Base-by-base conservation (phyloP, 371 early-diverging fungal genomes). In the Umbelopsis sp. region DNA sequence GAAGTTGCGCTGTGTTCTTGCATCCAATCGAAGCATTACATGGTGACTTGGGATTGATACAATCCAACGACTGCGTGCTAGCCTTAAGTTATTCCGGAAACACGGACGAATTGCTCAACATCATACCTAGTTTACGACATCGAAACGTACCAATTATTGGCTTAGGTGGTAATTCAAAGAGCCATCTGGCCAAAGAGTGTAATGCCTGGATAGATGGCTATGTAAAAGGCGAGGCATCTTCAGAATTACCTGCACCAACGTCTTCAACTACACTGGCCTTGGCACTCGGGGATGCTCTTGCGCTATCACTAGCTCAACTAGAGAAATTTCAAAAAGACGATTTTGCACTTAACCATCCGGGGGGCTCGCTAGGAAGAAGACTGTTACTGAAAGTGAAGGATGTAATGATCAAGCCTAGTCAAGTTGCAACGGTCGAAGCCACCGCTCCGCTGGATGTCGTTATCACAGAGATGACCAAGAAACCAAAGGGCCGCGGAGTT, bases 11-110 rank as follows among this genome's bases (percentile, higher is more conserved):
- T 16, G 70, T 84, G 11, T 84, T 84, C 64, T 68, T 90, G 9
- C 90, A 90, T 64, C 85, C 90, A 0, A 85, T 87, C 3, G 90
- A 90, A 63, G 89, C 88, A 4, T 63, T 88, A 10, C 90, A 90
- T 65, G 90, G 90, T 8, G 90, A 90, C 72, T 72, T 90, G 5
- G 90, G 90, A 5, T 71, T 81, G 4, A 66, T 88, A 6, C 70
- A 72, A 20, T 65, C 77, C 3, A 78, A 83, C 3, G 90, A 90
- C 70, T 79, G 82, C 24, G 82, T 90, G 2, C 63, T 90, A 6
- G 86, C 88, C 0, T 70, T 90, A 18, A 89, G 89, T 4, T 86
- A 84, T 48, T 87, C 89, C 1, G 90, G 90, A 7, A 84, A 83
- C 37, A 89, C 90, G 1, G 87, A 87, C 24, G 90, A 90, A 69